Percentiles rank a stretch among this genome's conserved stretches.
Evolutionary conservation across 2,329 filamentous ascomycete species (phyloP).

Genomic region (Penicillium psychrosexuale): DNA sequence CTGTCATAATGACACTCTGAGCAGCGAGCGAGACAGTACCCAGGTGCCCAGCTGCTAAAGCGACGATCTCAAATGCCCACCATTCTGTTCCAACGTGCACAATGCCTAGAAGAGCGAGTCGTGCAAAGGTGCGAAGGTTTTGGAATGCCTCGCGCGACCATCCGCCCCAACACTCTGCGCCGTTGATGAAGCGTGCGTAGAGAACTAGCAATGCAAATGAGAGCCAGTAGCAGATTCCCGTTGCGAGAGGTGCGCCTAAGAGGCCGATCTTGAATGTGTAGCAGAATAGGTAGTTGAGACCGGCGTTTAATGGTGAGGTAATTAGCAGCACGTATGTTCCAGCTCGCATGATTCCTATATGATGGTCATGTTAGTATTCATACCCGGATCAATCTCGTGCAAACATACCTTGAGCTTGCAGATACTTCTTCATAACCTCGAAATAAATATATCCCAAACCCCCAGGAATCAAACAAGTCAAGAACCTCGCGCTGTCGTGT

Average conservation of each 20-base stretch:
- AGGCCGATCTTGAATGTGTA: constrained; percentile 69
- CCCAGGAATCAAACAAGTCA: constrained; percentile 72
- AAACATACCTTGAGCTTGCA: constrained; percentile 54
- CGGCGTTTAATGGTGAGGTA: constrained; percentile 58
- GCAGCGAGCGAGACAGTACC: constrained; percentile 77
- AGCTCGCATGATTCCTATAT: constrained; percentile 58
- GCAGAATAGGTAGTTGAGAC: constrained; percentile 65
- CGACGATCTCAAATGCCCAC: constrained; percentile 93
- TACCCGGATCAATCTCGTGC: background rate
- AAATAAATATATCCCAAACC: constrained; percentile 87
- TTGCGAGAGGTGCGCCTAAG: constrained; percentile 76
- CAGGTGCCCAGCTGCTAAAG: constrained; percentile 73
- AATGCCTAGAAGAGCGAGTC: constrained; percentile 71
- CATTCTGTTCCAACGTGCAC: constrained; percentile 86
- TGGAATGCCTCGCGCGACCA: constrained; percentile 62
- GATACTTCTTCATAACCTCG: constrained; percentile 66
- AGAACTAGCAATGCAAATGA: constrained; percentile 73
- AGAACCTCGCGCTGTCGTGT: constrained; percentile 67
- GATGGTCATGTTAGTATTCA: background rate
- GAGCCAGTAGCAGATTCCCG: constrained; percentile 80
- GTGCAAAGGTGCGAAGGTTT: constrained; percentile 68
- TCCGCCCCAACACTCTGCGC: constrained; percentile 77
- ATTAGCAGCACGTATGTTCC: constrained; percentile 62
- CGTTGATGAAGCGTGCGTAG: constrained; percentile 68
- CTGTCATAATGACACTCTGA: constrained; percentile 86